Percentiles rank a stretch among this genome's conserved stretches.
phyloP scores from a whole-genome alignment of 495 filamentous ascomycete species.

The Penicillium roqueforti region DNA sequence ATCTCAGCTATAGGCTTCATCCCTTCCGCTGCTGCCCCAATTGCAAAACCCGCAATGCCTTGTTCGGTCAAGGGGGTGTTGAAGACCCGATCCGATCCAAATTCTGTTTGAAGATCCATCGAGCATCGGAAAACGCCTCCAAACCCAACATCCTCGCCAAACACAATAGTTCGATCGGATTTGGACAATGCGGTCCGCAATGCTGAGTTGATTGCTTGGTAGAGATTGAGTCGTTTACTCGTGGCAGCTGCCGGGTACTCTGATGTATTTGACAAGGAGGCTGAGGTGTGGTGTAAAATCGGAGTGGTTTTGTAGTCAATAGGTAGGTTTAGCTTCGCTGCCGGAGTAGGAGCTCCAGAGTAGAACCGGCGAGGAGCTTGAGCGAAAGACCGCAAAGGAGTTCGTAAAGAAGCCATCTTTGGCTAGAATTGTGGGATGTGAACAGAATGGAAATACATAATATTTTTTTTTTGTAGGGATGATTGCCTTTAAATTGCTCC shows the following conservation, averaged over 20 bases:
- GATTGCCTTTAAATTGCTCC: slow-evolving; percentile 13
- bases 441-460: slow-evolving; percentile 4
- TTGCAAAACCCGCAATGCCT: slow-evolving; percentile 90
- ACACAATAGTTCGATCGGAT: slow-evolving; percentile 83
- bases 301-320: slow-evolving; percentile 83
- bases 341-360: slow-evolving; percentile 33
- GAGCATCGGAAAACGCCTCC: slow-evolving; percentile 96
- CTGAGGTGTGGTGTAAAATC: slow-evolving; percentile 71
- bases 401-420: slow-evolving; percentile 15
- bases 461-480: not conserved
- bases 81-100: slow-evolving; percentile 86
- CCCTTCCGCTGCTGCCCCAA: slow-evolving; percentile 84
- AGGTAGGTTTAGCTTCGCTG: slow-evolving; percentile 72
- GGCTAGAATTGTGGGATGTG: not conserved
- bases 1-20: slow-evolving; percentile 95
- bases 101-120: slow-evolving; percentile 80
- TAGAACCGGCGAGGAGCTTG: slow-evolving; percentile 21
- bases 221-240: slow-evolving; percentile 83
- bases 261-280: slow-evolving; percentile 59
- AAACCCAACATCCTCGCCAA: slow-evolving; percentile 96
- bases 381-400: slow-evolving; percentile 14
- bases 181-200: slow-evolving; percentile 74
- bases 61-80: slow-evolving; percentile 95
- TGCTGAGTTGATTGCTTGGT: slow-evolving; percentile 88
- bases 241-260: slow-evolving; percentile 62